Conservation (phyloP, 305 asterid genomes). For the Fraxinus dipetala region DNA sequence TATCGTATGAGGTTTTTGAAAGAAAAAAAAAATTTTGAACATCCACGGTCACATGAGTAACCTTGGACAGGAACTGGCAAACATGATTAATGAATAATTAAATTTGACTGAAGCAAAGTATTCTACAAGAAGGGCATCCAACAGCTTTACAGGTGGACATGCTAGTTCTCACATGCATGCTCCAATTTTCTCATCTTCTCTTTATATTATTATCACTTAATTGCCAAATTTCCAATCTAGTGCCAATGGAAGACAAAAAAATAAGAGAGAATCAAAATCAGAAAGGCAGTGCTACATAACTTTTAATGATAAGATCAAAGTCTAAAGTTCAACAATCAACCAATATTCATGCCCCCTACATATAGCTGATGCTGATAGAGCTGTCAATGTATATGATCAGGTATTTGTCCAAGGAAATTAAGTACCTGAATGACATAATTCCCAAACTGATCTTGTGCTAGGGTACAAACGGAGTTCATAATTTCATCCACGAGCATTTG, state of each 20-base stretch:
- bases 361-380: neutral
- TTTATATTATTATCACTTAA: neutral
- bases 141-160: neutral
- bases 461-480: slow-evolving; percentile 60
- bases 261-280: neutral
- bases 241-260: neutral
- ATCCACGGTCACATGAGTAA: neutral
- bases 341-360: neutral
- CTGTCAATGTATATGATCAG: neutral
- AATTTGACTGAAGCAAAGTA: neutral
- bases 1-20: neutral
- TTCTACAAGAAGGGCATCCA: neutral
- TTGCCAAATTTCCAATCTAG: neutral
- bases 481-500: slow-evolving; percentile 66
- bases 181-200: neutral
- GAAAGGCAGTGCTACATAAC: neutral
- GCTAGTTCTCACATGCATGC: neutral
- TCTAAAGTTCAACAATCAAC: neutral
- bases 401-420: neutral
- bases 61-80: neutral
- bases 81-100: neutral
- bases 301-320: neutral
- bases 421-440: slow-evolving; percentile 75
- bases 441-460: slow-evolving; percentile 82
- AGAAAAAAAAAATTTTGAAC: neutral